Percentiles rank a stretch among this genome's conserved stretches.
Evolutionary conservation across 371 early-diverging fungal species (phyloP).

Genomic region (Mucor lusitanicus): DNA sequence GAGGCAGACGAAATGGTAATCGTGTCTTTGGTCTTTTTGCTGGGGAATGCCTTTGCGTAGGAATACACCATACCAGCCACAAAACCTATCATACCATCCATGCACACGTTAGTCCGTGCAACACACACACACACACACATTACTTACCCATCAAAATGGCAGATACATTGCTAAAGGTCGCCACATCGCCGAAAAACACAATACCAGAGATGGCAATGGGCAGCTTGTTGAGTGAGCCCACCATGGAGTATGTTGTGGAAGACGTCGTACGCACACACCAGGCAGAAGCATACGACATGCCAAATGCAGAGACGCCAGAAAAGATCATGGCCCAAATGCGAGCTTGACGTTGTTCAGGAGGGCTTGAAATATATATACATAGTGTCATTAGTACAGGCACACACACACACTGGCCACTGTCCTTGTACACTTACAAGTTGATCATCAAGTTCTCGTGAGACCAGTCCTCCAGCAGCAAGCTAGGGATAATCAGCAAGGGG

Average conservation of each 20-base stretch:
- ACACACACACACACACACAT: not conserved
- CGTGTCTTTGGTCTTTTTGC: slow-evolving; percentile 6
- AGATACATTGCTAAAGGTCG: slow-evolving; percentile 76
- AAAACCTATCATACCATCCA: slow-evolving; percentile 59
- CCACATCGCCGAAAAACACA: slow-evolving; percentile 89
- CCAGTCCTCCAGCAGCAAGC: slow-evolving; percentile 83
- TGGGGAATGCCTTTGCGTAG: slow-evolving; percentile 61
- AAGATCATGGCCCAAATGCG: slow-evolving; percentile 76
- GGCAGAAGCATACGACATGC: slow-evolving; percentile 89
- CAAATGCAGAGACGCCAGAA: slow-evolving; percentile 89
- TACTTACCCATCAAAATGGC: slow-evolving; percentile 72
- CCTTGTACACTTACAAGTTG: slow-evolving; percentile 54
- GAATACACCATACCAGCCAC: slow-evolving; percentile 83
- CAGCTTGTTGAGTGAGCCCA: slow-evolving; percentile 98
- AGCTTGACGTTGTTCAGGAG: slow-evolving; percentile 49
- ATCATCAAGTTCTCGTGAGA: slow-evolving; percentile 45
- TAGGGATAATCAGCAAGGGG: slow-evolving; percentile 80
- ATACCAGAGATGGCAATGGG: slow-evolving; percentile 96
- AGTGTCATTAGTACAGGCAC: not conserved
- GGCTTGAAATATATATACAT: slow-evolving; percentile 34
- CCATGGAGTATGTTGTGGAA: slow-evolving; percentile 98
- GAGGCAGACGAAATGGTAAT: slow-evolving; percentile 25
- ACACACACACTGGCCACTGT: not conserved
- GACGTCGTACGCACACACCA: slow-evolving; percentile 96
- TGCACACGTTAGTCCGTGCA: not conserved